These are phyloP conservation scores for Magnusiomyces suaveolens DNA, from an alignment of 1,139 yeast genomes.

Conservation along the genomic window DNA sequence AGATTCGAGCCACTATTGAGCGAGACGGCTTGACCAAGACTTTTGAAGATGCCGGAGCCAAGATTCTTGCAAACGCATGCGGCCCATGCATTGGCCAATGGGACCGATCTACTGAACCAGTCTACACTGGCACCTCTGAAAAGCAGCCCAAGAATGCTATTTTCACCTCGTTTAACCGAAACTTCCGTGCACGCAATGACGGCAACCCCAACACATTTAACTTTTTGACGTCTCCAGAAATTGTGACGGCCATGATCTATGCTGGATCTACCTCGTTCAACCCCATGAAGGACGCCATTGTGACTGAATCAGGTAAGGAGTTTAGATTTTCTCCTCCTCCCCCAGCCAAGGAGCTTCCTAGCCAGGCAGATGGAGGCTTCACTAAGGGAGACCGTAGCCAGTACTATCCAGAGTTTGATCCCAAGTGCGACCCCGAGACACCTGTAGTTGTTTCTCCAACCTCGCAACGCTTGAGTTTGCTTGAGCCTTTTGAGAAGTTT, in stretches of 20 bases:
- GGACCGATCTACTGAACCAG: slow-evolving; percentile 74
- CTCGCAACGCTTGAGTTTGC: slow-evolving; percentile 69
- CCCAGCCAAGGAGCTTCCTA: slow-evolving; percentile 71
- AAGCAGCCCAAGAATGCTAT: slow-evolving; percentile 79
- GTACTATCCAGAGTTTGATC: slow-evolving; percentile 69
- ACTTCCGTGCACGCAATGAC: slow-evolving; percentile 93
- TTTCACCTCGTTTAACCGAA: slow-evolving; percentile 91
- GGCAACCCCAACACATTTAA: slow-evolving; percentile 96
- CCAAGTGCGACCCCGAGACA: slow-evolving; percentile 95
- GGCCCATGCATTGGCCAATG: slow-evolving; percentile 99
- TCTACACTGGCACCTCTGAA: slow-evolving; percentile 91
- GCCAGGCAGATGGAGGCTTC: slow-evolving; percentile 47
- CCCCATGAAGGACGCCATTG: slow-evolving; percentile 71
- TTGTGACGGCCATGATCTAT: slow-evolving; percentile 93
- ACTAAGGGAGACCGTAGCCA: slow-evolving; percentile 62
- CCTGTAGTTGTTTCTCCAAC: slow-evolving; percentile 67
- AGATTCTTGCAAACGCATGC: slow-evolving; percentile 94
- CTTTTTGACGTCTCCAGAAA: slow-evolving; percentile 91
- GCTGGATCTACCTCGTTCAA: slow-evolving; percentile 85
- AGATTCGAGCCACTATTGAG: slow-evolving; percentile 92
- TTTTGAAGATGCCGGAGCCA: slow-evolving; percentile 77
- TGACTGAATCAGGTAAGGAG: slow-evolving; percentile 50
- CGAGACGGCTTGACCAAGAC: slow-evolving; percentile 81
- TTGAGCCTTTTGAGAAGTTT: slow-evolving; percentile 86
- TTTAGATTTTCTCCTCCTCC: slow-evolving; percentile 75